Percentiles rank a stretch among this genome's conserved stretches.
Evolutionary conservation across 345 rosid species (phyloP).

Genomic region (Corymbia maculata): DNA sequence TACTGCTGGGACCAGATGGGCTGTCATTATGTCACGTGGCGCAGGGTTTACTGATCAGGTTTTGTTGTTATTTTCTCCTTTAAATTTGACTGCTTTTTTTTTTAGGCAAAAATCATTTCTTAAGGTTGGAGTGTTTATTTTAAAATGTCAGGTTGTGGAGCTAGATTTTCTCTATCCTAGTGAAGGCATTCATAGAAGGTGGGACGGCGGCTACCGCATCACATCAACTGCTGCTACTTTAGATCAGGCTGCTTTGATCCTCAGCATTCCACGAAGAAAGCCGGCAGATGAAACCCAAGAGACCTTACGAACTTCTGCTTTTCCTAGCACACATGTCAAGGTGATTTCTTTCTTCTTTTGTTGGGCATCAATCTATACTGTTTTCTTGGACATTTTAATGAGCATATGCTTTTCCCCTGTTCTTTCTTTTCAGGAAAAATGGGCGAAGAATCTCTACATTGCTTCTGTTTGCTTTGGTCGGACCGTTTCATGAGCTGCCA

Average conservation of each 20-base stretch:
- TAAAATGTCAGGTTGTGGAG: conserved; percentile 70
- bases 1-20: conserved; percentile 96
- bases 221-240: conserved; percentile 89
- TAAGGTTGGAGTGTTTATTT: neutral
- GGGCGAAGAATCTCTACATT: conserved; percentile 92
- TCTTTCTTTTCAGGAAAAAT: conserved; percentile 68
- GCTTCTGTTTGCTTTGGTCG: conserved; percentile 92
- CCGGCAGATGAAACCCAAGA: conserved; percentile 91
- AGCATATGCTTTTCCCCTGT: neutral
- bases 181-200: conserved; percentile 96
- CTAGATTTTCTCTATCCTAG: conserved; percentile 97
- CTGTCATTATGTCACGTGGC: conserved; percentile 96
- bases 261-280: conserved; percentile 88
- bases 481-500: conserved; percentile 74
- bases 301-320: conserved; percentile 90
- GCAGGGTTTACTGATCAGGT: conserved; percentile 93
- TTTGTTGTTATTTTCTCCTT: neutral
- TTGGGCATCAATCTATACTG: neutral
- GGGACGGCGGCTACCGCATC: conserved; percentile 91
- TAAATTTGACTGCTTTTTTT: neutral
- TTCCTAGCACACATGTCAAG: conserved; percentile 97
- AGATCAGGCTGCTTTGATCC: conserved; percentile 94
- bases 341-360: conserved; percentile 12
- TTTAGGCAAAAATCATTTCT: neutral
- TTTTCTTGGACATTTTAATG: neutral